Evolutionary conservation across 2,329 filamentous ascomycete genomes (phyloP).

Genomic region (Diaporthe sp.): DNA sequence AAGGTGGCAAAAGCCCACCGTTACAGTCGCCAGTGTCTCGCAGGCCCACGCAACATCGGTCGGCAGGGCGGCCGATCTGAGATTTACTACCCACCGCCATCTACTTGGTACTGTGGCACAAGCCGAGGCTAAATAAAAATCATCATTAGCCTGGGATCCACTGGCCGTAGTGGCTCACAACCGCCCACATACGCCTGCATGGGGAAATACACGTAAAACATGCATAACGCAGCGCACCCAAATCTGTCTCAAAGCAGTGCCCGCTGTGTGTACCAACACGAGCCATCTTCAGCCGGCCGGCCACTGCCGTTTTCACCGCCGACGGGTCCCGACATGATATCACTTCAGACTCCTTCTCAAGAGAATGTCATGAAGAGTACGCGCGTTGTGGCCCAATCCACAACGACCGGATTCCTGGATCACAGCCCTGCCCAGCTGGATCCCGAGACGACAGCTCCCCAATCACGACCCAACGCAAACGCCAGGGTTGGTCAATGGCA

Average conservation of each 20-base stretch:
- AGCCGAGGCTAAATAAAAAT: slow-evolving; percentile 1
- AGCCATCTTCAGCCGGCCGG: neutral
- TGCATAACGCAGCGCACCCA: slow-evolving; percentile 7
- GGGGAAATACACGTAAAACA: neutral
- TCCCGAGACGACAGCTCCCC: neutral
- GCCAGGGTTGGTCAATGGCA: neutral
- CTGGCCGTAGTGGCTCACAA: neutral
- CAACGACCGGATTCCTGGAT: slow-evolving; percentile 20
- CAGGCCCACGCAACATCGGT: slow-evolving; percentile 25
- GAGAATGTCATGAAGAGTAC: neutral
- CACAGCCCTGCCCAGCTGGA: slow-evolving; percentile 23
- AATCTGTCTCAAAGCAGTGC: neutral
- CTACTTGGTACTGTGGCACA: slow-evolving; percentile 10
- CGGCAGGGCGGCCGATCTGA: slow-evolving; percentile 21
- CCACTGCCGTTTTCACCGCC: neutral
- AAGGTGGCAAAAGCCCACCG: slow-evolving; percentile 13
- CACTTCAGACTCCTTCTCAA: neutral
- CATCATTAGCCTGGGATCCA: neutral
- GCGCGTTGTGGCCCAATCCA: neutral
- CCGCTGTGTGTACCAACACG: neutral
- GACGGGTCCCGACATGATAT: neutral
- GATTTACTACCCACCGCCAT: slow-evolving; percentile 17
- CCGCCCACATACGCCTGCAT: neutral
- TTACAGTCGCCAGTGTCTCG: slow-evolving; percentile 20
- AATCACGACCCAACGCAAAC: neutral